These are phyloP conservation scores for Trapa bicornis DNA, from an alignment of 345 rosid species.

Conservation along the genomic window DNA sequence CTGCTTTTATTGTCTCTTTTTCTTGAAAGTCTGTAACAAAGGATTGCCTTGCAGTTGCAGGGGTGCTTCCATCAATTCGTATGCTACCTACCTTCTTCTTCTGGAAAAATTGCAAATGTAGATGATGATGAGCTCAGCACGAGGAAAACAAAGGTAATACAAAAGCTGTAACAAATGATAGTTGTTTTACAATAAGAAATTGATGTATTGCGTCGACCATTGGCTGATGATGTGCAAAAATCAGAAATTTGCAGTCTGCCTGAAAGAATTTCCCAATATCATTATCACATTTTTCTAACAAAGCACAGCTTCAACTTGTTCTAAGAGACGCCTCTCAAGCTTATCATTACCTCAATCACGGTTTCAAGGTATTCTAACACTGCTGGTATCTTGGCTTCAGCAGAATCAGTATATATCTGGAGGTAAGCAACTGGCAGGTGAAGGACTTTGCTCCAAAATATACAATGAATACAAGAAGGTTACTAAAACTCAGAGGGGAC, in stretches of 20 bases:
- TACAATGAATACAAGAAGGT: not conserved
- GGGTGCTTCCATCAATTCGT: slow-evolving; percentile 80
- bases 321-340: too few relatives aligned
- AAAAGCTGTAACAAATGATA: slow-evolving; percentile 1
- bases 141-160: not conserved
- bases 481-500: not conserved
- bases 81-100: slow-evolving; percentile 84
- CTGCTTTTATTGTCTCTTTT: slow-evolving; percentile 65
- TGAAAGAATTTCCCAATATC: slow-evolving; percentile 23
- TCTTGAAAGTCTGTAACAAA: slow-evolving; percentile 83
- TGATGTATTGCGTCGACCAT: slow-evolving; percentile 59
- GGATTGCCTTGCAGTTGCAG: slow-evolving; percentile 59
- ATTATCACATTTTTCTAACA: not conserved
- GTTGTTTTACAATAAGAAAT: slow-evolving; percentile 58
- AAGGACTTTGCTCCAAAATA: not conserved
- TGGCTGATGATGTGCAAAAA: too few relatives aligned
- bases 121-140: slow-evolving; percentile 8
- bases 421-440: slow-evolving; percentile 4
- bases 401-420: slow-evolving; percentile 88
- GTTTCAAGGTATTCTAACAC: slow-evolving; percentile 77
- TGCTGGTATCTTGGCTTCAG: slow-evolving; percentile 86
- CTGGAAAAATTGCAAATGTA: slow-evolving; percentile 29
- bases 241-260: too few relatives aligned
- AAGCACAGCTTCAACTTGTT: not conserved
- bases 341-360: slow-evolving; percentile 54